phyloP scores from a whole-genome alignment of 495 filamentous ascomycete species.

The Lasiosphaeria ovina region DNA sequence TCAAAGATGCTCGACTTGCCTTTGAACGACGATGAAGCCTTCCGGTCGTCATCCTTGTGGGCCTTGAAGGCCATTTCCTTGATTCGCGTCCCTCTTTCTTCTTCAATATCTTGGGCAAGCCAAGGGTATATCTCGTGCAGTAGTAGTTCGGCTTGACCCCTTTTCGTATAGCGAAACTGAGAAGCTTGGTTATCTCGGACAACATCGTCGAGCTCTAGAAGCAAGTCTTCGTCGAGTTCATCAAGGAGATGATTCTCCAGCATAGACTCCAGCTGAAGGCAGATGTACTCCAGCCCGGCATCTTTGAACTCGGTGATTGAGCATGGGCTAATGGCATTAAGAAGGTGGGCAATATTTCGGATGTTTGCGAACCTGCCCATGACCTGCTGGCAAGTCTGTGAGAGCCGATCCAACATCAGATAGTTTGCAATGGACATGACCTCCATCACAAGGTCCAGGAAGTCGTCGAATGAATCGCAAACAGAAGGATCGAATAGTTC shows the following conservation, averaged over 20 bases:
- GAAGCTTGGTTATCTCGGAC: slow-evolving; percentile 80
- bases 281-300: slow-evolving; percentile 85
- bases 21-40: slow-evolving; percentile 47
- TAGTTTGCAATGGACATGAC: slow-evolving; percentile 89
- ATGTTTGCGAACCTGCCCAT: slow-evolving; percentile 85
- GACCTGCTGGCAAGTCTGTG: slow-evolving; percentile 82
- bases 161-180: slow-evolving; percentile 70
- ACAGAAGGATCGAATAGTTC: slow-evolving; percentile 79
- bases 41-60: slow-evolving; percentile 58
- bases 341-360: slow-evolving; percentile 78
- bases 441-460: slow-evolving; percentile 85
- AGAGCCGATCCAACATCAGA: slow-evolving; percentile 88
- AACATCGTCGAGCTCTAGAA: slow-evolving; percentile 72
- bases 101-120: slow-evolving; percentile 50
- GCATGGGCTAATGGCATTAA: slow-evolving; percentile 81
- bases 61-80: slow-evolving; percentile 57
- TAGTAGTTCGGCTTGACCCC: slow-evolving; percentile 66
- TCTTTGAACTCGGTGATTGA: slow-evolving; percentile 84
- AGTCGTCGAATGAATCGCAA: slow-evolving; percentile 69
- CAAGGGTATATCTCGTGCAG: slow-evolving; percentile 69
- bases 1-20: slow-evolving; percentile 54
- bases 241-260: slow-evolving; percentile 83
- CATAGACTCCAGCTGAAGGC: slow-evolving; percentile 83
- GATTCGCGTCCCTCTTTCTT: slow-evolving; percentile 48
- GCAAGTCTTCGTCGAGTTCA: slow-evolving; percentile 80